Conservation (phyloP, 2,329 filamentous ascomycete species). For the Aphanocladium album region DNA sequence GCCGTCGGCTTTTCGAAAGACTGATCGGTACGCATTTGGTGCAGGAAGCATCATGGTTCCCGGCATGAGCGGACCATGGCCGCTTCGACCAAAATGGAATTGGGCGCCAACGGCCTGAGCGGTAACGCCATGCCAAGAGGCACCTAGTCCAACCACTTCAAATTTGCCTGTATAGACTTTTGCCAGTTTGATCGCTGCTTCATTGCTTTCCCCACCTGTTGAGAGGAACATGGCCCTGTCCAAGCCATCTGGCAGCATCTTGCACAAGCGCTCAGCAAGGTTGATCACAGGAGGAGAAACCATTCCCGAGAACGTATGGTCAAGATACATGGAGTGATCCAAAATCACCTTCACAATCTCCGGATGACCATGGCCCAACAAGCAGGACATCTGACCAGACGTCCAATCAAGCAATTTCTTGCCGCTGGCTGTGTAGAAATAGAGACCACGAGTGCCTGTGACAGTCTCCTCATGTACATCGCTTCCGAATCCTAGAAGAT, state of each 20-base stretch:
- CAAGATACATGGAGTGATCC: conserved; percentile 45
- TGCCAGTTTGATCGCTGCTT: conserved; percentile 60
- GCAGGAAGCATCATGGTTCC: conserved; percentile 54
- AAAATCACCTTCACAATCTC: conserved; percentile 51
- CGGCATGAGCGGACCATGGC: conserved; percentile 45
- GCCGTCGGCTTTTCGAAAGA: conserved; percentile 53
- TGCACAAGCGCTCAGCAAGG: conserved; percentile 47
- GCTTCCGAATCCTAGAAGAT: conserved; percentile 24
- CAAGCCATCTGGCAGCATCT: conserved; percentile 42
- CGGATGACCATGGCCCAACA: conserved; percentile 53
- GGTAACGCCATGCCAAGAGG: conserved; percentile 59
- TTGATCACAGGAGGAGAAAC: conserved; percentile 51
- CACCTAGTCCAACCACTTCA: conserved; percentile 56
- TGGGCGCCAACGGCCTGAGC: conserved; percentile 48
- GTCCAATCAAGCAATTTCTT: conserved; percentile 53
- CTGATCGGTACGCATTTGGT: conserved; percentile 56
- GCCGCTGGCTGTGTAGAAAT: conserved; percentile 40
- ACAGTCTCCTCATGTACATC: conserved; percentile 33
- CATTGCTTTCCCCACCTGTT: conserved; percentile 53
- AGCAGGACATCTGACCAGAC: conserved; percentile 55
- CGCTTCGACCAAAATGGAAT: conserved; percentile 50
- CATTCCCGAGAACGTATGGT: conserved; percentile 58
- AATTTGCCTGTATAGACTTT: conserved; percentile 61
- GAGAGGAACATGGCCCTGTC: conserved; percentile 54
- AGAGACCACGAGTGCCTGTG: conserved; percentile 36